Base-by-base conservation (phyloP, 2,329 filamentous ascomycete species). In the Huntiella savannae region DNA sequence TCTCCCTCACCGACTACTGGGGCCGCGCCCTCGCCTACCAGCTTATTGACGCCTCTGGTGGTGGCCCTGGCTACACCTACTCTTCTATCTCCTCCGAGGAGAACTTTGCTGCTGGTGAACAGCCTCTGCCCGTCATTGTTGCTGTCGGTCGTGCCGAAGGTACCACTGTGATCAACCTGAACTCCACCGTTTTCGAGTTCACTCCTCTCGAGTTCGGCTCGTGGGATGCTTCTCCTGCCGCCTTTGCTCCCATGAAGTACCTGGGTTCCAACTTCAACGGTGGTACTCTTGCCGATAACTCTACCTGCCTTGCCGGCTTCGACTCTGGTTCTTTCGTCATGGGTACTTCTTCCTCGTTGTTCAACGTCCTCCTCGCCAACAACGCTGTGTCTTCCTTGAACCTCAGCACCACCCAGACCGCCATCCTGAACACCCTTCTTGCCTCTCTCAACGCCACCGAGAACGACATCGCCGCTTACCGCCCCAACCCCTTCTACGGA, bases 1-100 rank as follows among this genome's bases (percentile, higher is more conserved):
- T 72, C 3, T 81, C 82, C 6, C 69, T 94, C 48, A 94, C 87
- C 0, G 87, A 95, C 63, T 85, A 85, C 60, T 93, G 86, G 80
- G 83, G 82, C 22, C 79, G 86, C 49, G 82, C 82, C 40, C 69
- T 94, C n/a, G 79, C 79, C 1, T 92, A 81, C 61, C 86, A 94
- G 62, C 71, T 94, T 41, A 72, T 94, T 57, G 82, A 88, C 57
- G 80, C 74, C 4, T 70, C 69, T 1, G 63, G 82, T 50, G 87
- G 86, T 35, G 86, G 83, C 0, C 75, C 79, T 11, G 68, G 66
- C 11, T 86, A 80, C 56, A 94, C 86, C 3, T 93, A 79, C 64
- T 92, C 84, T 3, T 91, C 83, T 3, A 66, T 67, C 54, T 64
- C 59, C 62, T 54, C 64, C 38, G 58, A 70, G 45, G 57, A 60